Conservation (phyloP, 2,329 filamentous ascomycete species). For the Neurospora sp. region DNA sequence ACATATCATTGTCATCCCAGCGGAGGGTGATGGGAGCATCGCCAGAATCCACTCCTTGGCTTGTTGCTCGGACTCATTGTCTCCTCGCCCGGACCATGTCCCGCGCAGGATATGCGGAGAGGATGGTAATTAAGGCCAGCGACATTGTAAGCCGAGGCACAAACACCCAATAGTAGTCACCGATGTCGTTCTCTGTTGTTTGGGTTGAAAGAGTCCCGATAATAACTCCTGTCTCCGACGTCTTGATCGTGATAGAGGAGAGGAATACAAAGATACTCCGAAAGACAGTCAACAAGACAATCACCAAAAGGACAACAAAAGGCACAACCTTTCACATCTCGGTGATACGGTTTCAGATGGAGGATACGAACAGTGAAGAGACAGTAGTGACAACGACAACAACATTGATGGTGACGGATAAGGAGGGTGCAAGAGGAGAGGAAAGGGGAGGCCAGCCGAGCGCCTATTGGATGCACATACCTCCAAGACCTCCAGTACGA, state of each 20-base stretch:
- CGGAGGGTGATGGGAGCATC: not conserved
- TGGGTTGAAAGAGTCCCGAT: not conserved
- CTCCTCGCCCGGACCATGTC: not conserved
- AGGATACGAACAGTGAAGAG: constrained; percentile 1
- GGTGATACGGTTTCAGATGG: constrained; percentile 13
- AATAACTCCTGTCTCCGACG: not conserved
- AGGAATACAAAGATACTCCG: not conserved
- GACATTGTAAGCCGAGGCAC: not conserved
- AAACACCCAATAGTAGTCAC: not conserved
- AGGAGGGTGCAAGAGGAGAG: not conserved
- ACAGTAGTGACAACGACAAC: not conserved
- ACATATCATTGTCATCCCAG: not conserved
- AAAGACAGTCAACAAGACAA: not conserved
- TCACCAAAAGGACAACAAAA: not conserved
- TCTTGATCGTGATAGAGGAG: not conserved
- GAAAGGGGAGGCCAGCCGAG: not conserved
- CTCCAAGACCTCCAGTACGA: not conserved
- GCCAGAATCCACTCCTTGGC: not conserved
- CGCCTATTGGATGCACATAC: not conserved
- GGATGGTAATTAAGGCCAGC: not conserved
- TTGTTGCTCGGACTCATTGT: not conserved
- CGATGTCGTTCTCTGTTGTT: not conserved
- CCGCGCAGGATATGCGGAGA: not conserved
- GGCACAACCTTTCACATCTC: not conserved
- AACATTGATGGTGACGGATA: not conserved